Evolutionary conservation across 1,284 basidiomycete species (phyloP).

Genomic region (Tilletiopsis washingtonensis): DNA sequence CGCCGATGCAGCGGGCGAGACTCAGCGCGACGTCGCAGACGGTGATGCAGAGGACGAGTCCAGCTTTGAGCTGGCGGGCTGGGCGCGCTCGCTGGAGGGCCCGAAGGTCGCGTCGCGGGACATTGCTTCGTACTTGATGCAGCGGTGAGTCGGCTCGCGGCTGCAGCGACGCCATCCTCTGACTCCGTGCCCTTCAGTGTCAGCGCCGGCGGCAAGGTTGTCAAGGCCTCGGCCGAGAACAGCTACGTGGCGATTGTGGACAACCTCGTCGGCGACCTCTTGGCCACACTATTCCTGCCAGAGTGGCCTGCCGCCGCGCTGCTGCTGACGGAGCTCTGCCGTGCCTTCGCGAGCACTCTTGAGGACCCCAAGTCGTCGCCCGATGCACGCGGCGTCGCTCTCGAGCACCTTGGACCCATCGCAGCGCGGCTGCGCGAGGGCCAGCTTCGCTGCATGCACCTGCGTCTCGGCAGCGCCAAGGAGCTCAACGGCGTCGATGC

Average conservation of each 20-base stretch:
- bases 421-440: slow-evolving; percentile 63
- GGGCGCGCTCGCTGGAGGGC: slow-evolving; percentile 16
- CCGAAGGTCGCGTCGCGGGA: slow-evolving; percentile 53
- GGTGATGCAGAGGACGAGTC: not conserved
- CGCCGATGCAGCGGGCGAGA: too few species aligned
- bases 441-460: slow-evolving; percentile 12
- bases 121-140: slow-evolving; percentile 74
- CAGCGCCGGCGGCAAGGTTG: slow-evolving; percentile 14
- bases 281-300: slow-evolving; percentile 82
- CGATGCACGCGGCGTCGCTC: slow-evolving; percentile 63
- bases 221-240: slow-evolving; percentile 29
- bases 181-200: not conserved
- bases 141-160: slow-evolving; percentile 39
- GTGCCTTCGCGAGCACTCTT: slow-evolving; percentile 20
- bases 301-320: slow-evolving; percentile 92
- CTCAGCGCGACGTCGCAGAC: not conserved
- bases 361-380: slow-evolving; percentile 65
- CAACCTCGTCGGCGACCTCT: slow-evolving; percentile 74
- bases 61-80: not conserved
- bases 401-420: slow-evolving; percentile 88
- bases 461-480: too few species aligned
- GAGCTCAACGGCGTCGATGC: too few species aligned
- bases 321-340: slow-evolving; percentile 49
- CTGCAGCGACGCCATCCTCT: not conserved
- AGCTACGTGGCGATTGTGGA: slow-evolving; percentile 78